These are phyloP conservation scores for Physcia stellaris DNA, from an alignment of 495 filamentous ascomycete species.

Conservation along the genomic window DNA sequence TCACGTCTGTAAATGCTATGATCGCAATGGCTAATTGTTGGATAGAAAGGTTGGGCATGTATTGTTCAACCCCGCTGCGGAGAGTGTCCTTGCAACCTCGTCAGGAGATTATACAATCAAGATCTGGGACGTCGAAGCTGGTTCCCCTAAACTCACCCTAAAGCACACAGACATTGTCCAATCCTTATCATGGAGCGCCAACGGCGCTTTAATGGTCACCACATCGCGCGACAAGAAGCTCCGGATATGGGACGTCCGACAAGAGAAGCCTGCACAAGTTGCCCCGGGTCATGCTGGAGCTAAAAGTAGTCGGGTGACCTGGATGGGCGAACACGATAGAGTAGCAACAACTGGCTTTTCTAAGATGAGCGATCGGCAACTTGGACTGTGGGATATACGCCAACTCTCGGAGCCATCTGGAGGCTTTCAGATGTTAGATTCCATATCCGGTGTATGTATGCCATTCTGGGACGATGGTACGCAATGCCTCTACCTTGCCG, in stretches of 20 bases:
- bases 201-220: constrained; percentile 77
- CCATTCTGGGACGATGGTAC: constrained; percentile 98
- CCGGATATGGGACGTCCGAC: constrained; percentile 89
- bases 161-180: constrained; percentile 87
- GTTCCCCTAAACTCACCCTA: constrained; percentile 53
- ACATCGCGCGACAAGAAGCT: constrained; percentile 98
- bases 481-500: constrained; percentile 83
- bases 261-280: constrained; percentile 78
- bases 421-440: constrained; percentile 77
- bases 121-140: constrained; percentile 87
- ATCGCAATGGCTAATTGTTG: constrained; percentile 11
- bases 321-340: constrained; percentile 91
- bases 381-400: constrained; percentile 89
- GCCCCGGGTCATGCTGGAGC: constrained; percentile 76
- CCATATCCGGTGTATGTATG: constrained; percentile 96
- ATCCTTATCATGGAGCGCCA: constrained; percentile 89
- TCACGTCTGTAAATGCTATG: not conserved
- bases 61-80: constrained; percentile 91
- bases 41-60: constrained; percentile 89
- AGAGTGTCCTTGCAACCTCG: constrained; percentile 87
- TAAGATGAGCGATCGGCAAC: constrained; percentile 92
- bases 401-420: constrained; percentile 67
- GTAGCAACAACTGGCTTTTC: constrained; percentile 95
- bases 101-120: constrained; percentile 94
- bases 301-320: constrained; percentile 91